Conservation (phyloP, 177 flowering plant species). For the Vitis hybrid region DNA sequence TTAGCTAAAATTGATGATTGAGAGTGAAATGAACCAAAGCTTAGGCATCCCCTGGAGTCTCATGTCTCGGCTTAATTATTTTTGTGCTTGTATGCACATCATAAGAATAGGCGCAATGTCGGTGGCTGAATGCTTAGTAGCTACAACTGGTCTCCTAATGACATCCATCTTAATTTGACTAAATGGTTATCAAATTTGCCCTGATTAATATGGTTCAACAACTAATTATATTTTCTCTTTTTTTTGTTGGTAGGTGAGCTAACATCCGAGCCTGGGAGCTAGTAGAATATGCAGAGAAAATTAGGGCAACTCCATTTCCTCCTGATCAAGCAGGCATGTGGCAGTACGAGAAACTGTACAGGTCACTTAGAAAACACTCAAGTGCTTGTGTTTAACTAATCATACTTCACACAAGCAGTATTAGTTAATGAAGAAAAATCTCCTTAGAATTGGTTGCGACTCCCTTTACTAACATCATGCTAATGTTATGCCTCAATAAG, state of each 20-base stretch:
- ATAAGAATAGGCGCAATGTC: no score
- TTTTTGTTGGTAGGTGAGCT: constrained; percentile 15
- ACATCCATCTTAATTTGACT: constrained; percentile 6
- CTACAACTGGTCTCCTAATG: not conserved
- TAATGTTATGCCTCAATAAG: not conserved
- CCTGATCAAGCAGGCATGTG: not conserved
- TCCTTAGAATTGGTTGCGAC: not conserved
- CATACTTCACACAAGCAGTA: not conserved
- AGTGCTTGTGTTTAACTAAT: not conserved
- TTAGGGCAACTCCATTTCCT: not conserved
- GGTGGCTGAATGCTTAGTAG: not conserved
- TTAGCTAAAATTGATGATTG: not conserved
- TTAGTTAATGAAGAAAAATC: not conserved
- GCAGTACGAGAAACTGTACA: not conserved
- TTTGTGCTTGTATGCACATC: no score
- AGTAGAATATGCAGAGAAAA: not conserved
- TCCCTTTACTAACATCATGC: not conserved
- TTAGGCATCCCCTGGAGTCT: no score
- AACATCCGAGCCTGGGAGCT: not conserved
- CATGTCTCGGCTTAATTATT: no score
- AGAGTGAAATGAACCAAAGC: no score
- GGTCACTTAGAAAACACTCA: not conserved
- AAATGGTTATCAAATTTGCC: not conserved
- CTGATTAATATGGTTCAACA: constrained; percentile 9
- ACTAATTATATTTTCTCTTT: constrained; percentile 7